Conservation (phyloP, 1,139 yeast species). For the Suhomyces terraborum region DNA sequence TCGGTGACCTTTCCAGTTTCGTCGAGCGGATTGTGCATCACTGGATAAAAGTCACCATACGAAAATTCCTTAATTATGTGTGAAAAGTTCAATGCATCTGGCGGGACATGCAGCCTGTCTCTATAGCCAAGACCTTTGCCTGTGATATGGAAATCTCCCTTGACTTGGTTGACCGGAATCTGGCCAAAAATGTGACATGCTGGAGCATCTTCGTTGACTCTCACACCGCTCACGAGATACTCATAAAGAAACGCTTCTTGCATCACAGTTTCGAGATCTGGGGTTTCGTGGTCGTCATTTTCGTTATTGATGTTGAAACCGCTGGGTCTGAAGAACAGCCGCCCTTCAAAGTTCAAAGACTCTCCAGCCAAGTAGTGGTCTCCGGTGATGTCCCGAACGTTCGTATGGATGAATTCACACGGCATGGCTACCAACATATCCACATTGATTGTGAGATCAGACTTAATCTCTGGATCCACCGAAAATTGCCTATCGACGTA, state of each 20-base stretch:
- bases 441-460: constrained; percentile 67
- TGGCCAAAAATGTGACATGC: constrained; percentile 91
- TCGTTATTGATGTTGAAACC: constrained; percentile 45
- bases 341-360: constrained; percentile 66
- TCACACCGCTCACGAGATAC: constrained; percentile 47
- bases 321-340: constrained; percentile 55
- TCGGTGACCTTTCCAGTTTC: constrained; percentile 60
- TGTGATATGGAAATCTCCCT: constrained; percentile 83
- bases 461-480: constrained; percentile 65
- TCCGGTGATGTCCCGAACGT: constrained; percentile 73
- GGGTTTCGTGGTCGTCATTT: constrained; percentile 55
- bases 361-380: constrained; percentile 82
- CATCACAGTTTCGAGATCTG: constrained; percentile 65
- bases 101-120: constrained; percentile 43
- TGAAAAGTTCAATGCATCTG: constrained; percentile 67
- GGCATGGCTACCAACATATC: constrained; percentile 86
- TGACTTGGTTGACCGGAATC: constrained; percentile 81
- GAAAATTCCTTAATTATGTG: constrained; percentile 87
- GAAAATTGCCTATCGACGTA: constrained; percentile 74
- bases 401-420: constrained; percentile 73
- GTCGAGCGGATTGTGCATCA: constrained; percentile 83
- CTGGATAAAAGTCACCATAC: constrained; percentile 88
- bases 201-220: constrained; percentile 55
- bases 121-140: constrained; percentile 69
- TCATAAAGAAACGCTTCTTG: constrained; percentile 67